Evolutionary conservation across 306 rosid species (phyloP).

Genomic region (Sindora glabra): DNA sequence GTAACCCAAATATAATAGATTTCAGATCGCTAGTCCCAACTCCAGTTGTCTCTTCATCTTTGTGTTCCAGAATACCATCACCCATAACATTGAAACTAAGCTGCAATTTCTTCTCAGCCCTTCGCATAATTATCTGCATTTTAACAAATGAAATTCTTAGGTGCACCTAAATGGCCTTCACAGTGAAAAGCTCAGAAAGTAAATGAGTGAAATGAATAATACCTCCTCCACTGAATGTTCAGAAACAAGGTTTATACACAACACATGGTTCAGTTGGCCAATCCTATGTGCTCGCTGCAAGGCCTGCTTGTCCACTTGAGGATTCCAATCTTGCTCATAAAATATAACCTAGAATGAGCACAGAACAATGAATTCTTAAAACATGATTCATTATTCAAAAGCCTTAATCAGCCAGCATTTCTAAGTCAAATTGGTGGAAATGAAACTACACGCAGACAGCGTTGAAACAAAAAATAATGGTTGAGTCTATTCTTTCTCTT

Average conservation of each 20-base stretch:
- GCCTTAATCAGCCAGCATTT: neutral
- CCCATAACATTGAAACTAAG: slow-evolving; percentile 76
- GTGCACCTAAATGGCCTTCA: neutral
- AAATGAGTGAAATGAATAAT: slow-evolving; percentile 15
- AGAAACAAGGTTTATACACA: slow-evolving; percentile 70
- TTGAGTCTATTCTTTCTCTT: too few species aligned
- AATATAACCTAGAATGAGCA: slow-evolving; percentile 63
- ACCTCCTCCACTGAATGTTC: slow-evolving; percentile 80
- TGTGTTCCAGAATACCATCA: slow-evolving; percentile 42
- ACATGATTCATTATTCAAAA: neutral
- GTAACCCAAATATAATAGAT: slow-evolving; percentile 76
- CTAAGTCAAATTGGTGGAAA: too few species aligned
- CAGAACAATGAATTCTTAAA: slow-evolving; percentile 10
- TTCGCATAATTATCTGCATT: slow-evolving; percentile 75
- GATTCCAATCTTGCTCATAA: slow-evolving; percentile 98
- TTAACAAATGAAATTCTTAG: slow-evolving; percentile 17
- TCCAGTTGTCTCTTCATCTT: slow-evolving; percentile 32
- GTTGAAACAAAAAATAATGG: too few species aligned
- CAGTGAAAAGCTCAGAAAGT: neutral
- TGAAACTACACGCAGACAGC: too few species aligned
- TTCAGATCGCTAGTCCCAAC: slow-evolving; percentile 61
- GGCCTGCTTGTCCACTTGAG: slow-evolving; percentile 95
- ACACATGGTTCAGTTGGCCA: slow-evolving; percentile 77
- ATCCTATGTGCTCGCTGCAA: slow-evolving; percentile 92
- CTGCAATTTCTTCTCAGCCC: slow-evolving; percentile 82